Evolutionary conservation across 495 filamentous ascomycete genomes (phyloP).

Genomic region (Penicillium silybi): DNA sequence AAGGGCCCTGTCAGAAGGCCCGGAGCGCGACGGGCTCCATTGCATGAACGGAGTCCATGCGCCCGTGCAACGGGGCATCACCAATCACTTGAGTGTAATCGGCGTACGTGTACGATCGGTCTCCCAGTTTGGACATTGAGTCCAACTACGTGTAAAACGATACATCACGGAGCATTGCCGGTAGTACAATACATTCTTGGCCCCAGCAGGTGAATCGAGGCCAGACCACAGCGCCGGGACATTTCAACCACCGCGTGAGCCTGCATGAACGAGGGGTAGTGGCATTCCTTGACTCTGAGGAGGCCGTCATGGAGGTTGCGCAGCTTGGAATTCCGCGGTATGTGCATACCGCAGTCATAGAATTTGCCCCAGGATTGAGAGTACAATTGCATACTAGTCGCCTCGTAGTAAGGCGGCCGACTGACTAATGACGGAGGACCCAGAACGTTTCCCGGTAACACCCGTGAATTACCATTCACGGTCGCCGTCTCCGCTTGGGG

Average conservation of each 20-base stretch:
- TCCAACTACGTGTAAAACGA: no score
- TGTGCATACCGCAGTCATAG: not conserved
- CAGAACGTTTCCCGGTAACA: conserved; percentile 6
- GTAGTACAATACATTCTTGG: no score
- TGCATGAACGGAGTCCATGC: conserved; percentile 9
- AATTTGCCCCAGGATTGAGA: no score
- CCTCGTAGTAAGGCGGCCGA: not conserved
- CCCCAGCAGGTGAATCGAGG: not conserved
- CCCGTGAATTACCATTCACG: conserved; percentile 2
- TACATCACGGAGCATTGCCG: no score
- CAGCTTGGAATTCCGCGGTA: not conserved
- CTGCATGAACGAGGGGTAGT: conserved; percentile 15
- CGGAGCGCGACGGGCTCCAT: conserved; percentile 1
- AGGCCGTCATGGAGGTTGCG: not conserved
- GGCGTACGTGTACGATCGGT: not conserved
- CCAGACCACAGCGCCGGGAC: not conserved
- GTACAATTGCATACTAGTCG: no score
- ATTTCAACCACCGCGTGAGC: conserved; percentile 3
- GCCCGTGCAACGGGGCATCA: conserved; percentile 8
- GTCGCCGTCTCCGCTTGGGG: not conserved
- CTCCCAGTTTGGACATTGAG: no score
- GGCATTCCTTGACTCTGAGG: conserved; percentile 5
- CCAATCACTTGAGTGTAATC: not conserved
- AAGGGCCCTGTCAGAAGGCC: conserved; percentile 1
- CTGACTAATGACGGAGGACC: no score